Percentiles rank a stretch among this genome's conserved stretches.
Evolutionary conservation across 352 stramenopile genomes (phyloP).

Genomic region (Pythium scleroteichum): DNA sequence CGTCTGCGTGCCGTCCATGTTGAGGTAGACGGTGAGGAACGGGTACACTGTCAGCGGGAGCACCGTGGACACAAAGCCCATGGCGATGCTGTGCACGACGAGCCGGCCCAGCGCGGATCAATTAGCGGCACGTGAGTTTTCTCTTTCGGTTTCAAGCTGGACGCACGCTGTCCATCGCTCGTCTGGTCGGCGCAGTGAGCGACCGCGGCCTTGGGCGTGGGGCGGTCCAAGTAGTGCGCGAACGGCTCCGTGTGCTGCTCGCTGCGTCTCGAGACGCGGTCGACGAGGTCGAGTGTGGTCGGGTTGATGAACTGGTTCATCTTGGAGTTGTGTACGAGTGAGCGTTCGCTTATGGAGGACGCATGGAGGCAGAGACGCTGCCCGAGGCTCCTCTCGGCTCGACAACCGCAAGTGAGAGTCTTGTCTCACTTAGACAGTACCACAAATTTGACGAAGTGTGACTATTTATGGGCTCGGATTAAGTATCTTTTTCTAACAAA

Average conservation of each 20-base stretch:
- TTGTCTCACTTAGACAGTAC: no score
- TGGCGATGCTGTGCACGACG: conserved; percentile 41
- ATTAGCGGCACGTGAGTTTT: conserved; percentile 6
- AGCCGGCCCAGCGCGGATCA: conserved; percentile 49
- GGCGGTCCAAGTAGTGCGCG: background rate
- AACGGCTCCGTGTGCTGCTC: background rate
- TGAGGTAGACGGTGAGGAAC: conserved; percentile 61
- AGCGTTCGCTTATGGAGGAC: no score
- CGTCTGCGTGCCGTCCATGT: conserved; percentile 60
- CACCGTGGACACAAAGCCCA: conserved; percentile 49
- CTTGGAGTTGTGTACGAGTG: no score
- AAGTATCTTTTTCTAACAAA: no score
- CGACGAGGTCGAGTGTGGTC: conserved; percentile 31
- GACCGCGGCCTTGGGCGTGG: background rate
- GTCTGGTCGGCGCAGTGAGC: background rate
- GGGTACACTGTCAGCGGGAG: conserved; percentile 20
- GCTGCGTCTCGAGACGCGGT: conserved; percentile 34
- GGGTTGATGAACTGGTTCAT: conserved; percentile 32
- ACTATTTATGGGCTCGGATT: no score
- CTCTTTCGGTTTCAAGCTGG: background rate
- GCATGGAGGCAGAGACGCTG: no score
- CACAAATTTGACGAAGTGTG: no score
- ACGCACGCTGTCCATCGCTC: background rate
- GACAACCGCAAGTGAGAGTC: no score
- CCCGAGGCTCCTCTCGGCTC: no score